Base-by-base conservation (phyloP, 805 yeast genomes). In the Hanseniaspora lachancei region DNA sequence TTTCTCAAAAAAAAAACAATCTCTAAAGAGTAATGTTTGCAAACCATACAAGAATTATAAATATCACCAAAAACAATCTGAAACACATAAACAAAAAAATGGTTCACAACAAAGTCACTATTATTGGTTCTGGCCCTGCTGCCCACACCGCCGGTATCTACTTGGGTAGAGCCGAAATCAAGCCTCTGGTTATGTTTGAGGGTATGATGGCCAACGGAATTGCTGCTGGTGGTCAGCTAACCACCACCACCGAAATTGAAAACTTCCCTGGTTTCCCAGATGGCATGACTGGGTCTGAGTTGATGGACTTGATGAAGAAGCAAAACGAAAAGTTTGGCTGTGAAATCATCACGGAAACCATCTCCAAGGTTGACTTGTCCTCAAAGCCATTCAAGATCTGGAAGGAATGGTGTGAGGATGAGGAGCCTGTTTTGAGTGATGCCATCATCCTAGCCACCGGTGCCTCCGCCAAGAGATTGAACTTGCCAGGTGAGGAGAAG, bases 121-220 rank as follows among this genome's bases (percentile, higher is more conserved):
- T 87, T 65, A 82, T 87, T 59, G 97, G 98, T 47, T 89, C 97
- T 55, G 98, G 98, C 64, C 98, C 98, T 57, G 98, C 98, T 57
- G 98, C 97, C 56, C 96, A 93, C 77, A 93, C 98, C 46, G 98
- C 98, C 52, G 98, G 98, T 61, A 87, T 93, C 70, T 93, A 93
- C 72, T 76, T 93, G 55, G 84, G 97, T 34, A 84, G 98, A 72
- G 98, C 98, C 44, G 98, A 93, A 76, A 80, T 89, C 67, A 82
- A 85, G 72, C 97, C 98, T 24, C 29, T 52, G 40, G 82, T 86
- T 34, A 71, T 93, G 63, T 93, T 89, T 73, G 98, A 93, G 74
- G 98, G 98, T 66, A 76, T 91, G 84, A 64, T 74, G 58, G 98
- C 98, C 61, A 93, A 93, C 72, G 98, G 98, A 63, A 79, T 91